Base-by-base conservation (phyloP, 108 stramenopile species). In the Epipyxis sp. region DNA sequence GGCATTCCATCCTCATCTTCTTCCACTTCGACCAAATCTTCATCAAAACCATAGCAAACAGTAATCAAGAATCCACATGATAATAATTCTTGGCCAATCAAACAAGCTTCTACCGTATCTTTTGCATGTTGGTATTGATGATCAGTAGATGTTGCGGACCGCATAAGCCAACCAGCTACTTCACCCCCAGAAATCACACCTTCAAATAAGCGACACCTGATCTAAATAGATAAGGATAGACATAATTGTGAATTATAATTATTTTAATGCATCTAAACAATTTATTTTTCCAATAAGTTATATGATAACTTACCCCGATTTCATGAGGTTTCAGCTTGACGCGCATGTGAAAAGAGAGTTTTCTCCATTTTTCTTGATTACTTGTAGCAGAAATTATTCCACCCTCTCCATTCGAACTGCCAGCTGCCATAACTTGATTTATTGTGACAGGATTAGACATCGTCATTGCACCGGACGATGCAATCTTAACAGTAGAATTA, bases 141-240 rank as follows among this genome's bases (percentile, higher is more conserved):
- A 37, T 65, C 34, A 37, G 20, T 32, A 6, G 27, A 6, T 29
- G 61, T 25, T 50, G 20, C 20, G 6, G 46, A 50, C 34, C 34
- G 3, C 71, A 74, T 74, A 6, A 74, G 20, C 32, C n/a, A 74
- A 46, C 3, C 25, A 32, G 34, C 71, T 6, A 74, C 42, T 10
- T 74, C 71, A 54, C 20, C 71, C 16, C 71, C 71, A 10, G 46
- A 54, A 74, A 74, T 74, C 10, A 74, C 71, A 46, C 71, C 71
- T 54, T 74, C 71, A 74, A 74, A 74, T 27, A 74, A 30, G 6
- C 71, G 71, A 74, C 71, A 74, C 40, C 71, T n/a, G n/a, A n/a
- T n/a, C n/a, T n/a, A n/a, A n/a, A n/a, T n/a, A n/a, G n/a, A n/a
- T n/a, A n/a, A n/a, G n/a, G n/a, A n/a, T n/a, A n/a, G n/a, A n/a